These are phyloP conservation scores for Hygrophorus russula DNA, from an alignment of 768 basidiomycete species.

Conservation along the genomic window DNA sequence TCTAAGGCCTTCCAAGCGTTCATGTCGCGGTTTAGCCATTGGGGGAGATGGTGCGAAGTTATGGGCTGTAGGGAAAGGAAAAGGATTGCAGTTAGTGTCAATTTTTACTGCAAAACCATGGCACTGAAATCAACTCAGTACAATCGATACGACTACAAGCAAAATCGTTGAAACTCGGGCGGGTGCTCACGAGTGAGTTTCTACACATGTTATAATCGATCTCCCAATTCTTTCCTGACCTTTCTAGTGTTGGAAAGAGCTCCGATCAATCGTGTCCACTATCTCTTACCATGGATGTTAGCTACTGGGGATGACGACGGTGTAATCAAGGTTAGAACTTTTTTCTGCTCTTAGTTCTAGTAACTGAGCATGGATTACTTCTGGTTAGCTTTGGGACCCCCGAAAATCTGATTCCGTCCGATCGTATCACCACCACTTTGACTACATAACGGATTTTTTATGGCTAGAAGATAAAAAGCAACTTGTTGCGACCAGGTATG, in stretches of 20 bases:
- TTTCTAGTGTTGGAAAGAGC: slow-evolving; percentile 37
- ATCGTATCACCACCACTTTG: slow-evolving; percentile 78
- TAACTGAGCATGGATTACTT: background rate
- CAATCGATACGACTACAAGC: slow-evolving; percentile 56
- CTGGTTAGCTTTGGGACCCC: slow-evolving; percentile 87
- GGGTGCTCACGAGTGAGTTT: slow-evolving; percentile 59
- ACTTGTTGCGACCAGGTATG: slow-evolving; percentile 79
- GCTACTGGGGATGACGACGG: slow-evolving; percentile 92
- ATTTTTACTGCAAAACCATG: slow-evolving; percentile 4
- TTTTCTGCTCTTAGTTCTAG: slow-evolving; percentile 3
- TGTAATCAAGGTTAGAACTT: slow-evolving; percentile 61
- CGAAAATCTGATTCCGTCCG: slow-evolving; percentile 53
- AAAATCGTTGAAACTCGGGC: slow-evolving; percentile 34
- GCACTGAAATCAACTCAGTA: slow-evolving; percentile 26
- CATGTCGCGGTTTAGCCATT: slow-evolving; percentile 65
- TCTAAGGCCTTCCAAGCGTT: slow-evolving; percentile 68
- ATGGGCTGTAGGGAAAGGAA: slow-evolving; percentile 77
- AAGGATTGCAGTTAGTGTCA: slow-evolving; percentile 57
- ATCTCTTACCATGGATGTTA: slow-evolving; percentile 57
- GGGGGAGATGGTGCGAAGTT: slow-evolving; percentile 58
- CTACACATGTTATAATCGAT: slow-evolving; percentile 3
- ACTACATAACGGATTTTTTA: slow-evolving; percentile 88
- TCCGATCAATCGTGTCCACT: slow-evolving; percentile 79
- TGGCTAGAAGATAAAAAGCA: slow-evolving; percentile 81
- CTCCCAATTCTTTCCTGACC: slow-evolving; percentile 15